Percentiles rank a stretch among this genome's conserved stretches.
These are phyloP conservation scores for Colletotrichum nymphaeae DNA, from an alignment of 2,329 filamentous ascomycete genomes.

Conservation along the genomic window DNA sequence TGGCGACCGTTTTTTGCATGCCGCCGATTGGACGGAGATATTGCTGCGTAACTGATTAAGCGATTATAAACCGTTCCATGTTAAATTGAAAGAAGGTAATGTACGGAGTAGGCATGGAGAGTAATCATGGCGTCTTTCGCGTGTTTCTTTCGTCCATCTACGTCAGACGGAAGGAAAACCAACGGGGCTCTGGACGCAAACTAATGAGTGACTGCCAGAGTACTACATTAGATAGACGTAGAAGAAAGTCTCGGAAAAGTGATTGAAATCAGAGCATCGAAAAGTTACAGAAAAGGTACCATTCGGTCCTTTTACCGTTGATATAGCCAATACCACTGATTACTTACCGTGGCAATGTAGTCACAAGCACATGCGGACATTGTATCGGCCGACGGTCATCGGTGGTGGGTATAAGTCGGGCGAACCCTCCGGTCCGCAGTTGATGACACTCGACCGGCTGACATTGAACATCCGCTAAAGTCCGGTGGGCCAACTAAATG, in stretches of 20 bases:
- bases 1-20: conserved; percentile 5
- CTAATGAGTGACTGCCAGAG: no score
- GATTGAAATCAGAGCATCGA: no score
- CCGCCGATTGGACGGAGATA: conserved; percentile 32
- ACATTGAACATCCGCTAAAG: neutral
- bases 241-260: no score
- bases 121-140: neutral
- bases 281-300: no score
- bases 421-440: neutral
- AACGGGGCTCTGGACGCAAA: no score
- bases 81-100: neutral
- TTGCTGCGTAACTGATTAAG: conserved; percentile 18
- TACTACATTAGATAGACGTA: no score
- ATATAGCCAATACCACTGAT: no score
- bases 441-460: neutral
- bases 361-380: neutral
- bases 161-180: no score
- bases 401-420: neutral
- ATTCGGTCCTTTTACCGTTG: no score
- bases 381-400: neutral
- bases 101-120: neutral
- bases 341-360: no score
- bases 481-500: neutral
- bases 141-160: neutral
- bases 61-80: conserved; percentile 17